Evolutionary conservation across 352 stramenopile species (phyloP), one percentile per base, ranked within the genome.

Genomic region (Phytophthora colocasiae): DNA sequence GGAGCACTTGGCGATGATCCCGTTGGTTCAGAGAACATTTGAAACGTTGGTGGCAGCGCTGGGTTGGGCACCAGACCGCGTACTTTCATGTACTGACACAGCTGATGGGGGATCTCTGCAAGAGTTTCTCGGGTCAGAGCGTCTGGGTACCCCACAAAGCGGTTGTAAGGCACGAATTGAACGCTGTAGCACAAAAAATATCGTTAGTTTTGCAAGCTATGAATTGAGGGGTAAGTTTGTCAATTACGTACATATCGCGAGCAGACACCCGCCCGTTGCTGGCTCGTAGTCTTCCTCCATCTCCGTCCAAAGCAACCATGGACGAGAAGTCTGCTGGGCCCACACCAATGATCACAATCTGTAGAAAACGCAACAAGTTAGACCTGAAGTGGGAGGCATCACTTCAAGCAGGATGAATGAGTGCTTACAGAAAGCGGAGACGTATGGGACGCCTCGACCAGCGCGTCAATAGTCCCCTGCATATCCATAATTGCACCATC

Each of bases 401-500:
- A 0, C n/a, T 50, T 17, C 31, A 36, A 36, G 12, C 3, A 9
- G 6, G 50, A 43, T 17, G 34, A 2, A 4, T 45, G 6, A 15
- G 8, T 48, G 24, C 60, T 51, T 69, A 85, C 78, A 43, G 77
- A 86, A 34, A 91, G 63, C 17, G 78, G 80, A 17, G 77, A 64
- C 15, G 60, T 79, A 46, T 89, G 66, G 1, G 80, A 87, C 3
- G 82, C 85, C 11, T 82, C 74, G 19, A 90, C 77, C 19, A 93
- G 71, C 5, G 81, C 71, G 26, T 83, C 73, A 54, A 87, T 80
- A 10, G 82, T 91, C 14, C 55, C 59, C 19, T 89, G 71, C 85
- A 97, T 95, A 60, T 97, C 90, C 77, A 95, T 94, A 46, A 97
- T 96, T 22, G 77, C 85, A 34, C 89, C 90, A 66, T 97, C 81